Base-by-base conservation (phyloP, 2,329 filamentous ascomycete species). In the Colletotrichum graminicola region DNA sequence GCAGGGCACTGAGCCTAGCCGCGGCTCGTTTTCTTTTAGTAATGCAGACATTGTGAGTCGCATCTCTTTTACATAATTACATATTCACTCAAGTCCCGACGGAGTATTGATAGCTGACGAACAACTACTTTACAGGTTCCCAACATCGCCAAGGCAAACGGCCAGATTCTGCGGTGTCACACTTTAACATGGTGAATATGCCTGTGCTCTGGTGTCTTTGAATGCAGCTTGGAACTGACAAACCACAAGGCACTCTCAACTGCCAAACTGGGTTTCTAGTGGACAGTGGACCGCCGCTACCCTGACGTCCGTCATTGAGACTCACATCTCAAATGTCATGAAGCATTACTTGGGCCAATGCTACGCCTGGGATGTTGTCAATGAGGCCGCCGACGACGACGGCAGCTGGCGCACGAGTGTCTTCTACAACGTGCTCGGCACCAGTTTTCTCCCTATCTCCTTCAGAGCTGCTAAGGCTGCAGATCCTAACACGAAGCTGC, bases 161-260 rank as follows among this genome's bases (percentile, higher is more conserved):
- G 82, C 5, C 84, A 88, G 78, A 75, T 88, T 34, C 76, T 92
- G 62, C 84, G 91, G 66, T 92, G 91, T 78, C 91, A 93, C 77
- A 90, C 85, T 62, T 76, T 86, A n/a, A 81, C 84, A 47, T 87
- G 85, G 84, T 82, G 89, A 76, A 71, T 60, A 10, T 66, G 75
- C 47, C 64, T 76, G 6, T 63, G 71, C 7, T 73, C 65, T 10
- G 71, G 66, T 74, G 18, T 29, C 26, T 6, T 18, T 67, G 43
- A 71, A 32, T 36, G 59, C 72, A 18, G 41, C 34, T 36, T 11
- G 10, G 34, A 36, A 11, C 43, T 29, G 2, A 29, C 43, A 34
- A 49, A 8, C 3, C 7, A 7, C 21, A 14, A 74, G 73, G 65
- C 74, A 75, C 61, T 73, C 71, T 11, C 75, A 78, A 51, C 77